Percentiles rank a stretch among this genome's conserved stretches.
phyloP scores from a whole-genome alignment of 78 protist species.

The Polysphondylium violaceum region DNA sequence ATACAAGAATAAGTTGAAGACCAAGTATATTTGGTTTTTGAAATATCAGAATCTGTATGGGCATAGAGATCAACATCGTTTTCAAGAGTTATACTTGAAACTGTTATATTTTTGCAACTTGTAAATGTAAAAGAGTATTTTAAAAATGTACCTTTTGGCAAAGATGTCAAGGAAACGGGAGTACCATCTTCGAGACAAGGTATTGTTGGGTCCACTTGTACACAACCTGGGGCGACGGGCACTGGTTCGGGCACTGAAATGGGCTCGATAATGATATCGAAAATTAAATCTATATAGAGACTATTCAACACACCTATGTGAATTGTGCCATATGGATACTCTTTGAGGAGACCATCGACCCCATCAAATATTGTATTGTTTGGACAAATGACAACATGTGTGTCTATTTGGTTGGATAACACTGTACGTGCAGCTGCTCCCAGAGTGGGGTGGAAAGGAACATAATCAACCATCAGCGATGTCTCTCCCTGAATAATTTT shows the following conservation, averaged over 20 bases:
- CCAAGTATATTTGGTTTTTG: constrained; percentile 9
- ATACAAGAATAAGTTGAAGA: constrained; percentile 29
- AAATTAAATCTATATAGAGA: not conserved
- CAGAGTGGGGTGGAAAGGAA: constrained; percentile 6
- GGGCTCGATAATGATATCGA: constrained; percentile 33
- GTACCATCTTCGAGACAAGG: constrained; percentile 40
- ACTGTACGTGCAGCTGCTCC: not conserved
- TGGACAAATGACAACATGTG: constrained; percentile 30
- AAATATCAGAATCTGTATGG: not conserved
- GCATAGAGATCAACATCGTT: constrained; percentile 49
- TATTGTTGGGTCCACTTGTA: not conserved
- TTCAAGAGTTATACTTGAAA: not conserved
- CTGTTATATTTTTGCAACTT: constrained; percentile 30
- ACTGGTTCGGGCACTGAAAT: not conserved
- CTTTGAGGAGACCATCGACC: not conserved
- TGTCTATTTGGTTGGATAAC: constrained; percentile 15
- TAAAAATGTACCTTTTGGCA: not conserved
- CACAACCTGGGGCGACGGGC: not conserved
- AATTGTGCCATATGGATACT: constrained; percentile 50
- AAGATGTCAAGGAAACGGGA: not conserved
- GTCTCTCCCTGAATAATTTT: constrained; percentile 8
- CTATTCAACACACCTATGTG: not conserved
- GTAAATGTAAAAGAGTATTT: constrained; percentile 12
- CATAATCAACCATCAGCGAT: not conserved
- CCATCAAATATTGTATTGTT: not conserved